These are phyloP conservation scores for Phytomonas francai DNA, from an alignment of 208 protist species.

Conservation along the genomic window DNA sequence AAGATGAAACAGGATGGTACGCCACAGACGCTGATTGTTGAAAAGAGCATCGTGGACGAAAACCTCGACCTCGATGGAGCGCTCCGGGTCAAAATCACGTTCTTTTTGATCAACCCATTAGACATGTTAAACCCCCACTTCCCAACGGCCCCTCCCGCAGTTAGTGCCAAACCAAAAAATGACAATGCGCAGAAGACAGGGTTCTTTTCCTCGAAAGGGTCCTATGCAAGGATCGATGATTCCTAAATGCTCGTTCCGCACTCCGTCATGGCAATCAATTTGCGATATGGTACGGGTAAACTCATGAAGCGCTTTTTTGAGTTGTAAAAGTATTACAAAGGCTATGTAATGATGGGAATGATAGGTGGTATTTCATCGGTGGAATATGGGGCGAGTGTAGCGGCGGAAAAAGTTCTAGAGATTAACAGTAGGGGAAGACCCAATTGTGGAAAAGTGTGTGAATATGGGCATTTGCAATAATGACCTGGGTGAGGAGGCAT, in stretches of 20 bases:
- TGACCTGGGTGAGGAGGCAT: neutral
- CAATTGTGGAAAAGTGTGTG: neutral
- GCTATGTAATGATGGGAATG: neutral
- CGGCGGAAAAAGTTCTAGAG: neutral
- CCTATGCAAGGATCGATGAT: neutral
- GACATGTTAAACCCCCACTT: conserved; percentile 36
- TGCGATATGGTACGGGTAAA: neutral
- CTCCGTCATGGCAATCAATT: neutral
- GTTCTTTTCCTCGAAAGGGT: neutral
- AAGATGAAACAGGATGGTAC: conserved; percentile 31
- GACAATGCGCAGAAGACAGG: neutral
- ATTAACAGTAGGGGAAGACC: neutral
- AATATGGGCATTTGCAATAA: neutral
- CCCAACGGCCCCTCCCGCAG: neutral
- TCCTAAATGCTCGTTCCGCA: neutral
- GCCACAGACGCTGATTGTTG: conserved; percentile 39
- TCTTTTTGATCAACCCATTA: conserved; percentile 49
- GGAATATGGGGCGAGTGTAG: neutral
- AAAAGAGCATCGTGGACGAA: conserved; percentile 22
- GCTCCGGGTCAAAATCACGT: conserved; percentile 38
- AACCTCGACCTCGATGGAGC: conserved; percentile 21
- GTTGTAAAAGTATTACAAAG: neutral
- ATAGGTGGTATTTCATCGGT: neutral
- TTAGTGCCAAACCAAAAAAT: too few species aligned
- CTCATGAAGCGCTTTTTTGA: neutral